These are phyloP conservation scores for Tricholoma hemisulphureum DNA, from an alignment of 768 basidiomycete genomes.

Conservation along the genomic window DNA sequence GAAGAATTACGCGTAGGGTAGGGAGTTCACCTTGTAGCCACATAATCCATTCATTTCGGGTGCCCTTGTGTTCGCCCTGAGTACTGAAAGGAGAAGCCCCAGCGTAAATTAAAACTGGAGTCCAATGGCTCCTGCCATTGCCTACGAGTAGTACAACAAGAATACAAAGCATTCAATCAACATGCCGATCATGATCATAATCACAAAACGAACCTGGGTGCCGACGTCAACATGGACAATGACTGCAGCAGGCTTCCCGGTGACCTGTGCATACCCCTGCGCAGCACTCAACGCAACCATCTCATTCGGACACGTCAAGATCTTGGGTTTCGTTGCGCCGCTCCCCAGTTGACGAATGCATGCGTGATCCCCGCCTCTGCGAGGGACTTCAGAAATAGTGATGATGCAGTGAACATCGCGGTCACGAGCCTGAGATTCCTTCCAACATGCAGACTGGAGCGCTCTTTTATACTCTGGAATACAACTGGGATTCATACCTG, in stretches of 20 bases:
- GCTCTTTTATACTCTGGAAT: no score
- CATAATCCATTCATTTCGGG: constrained; percentile 73
- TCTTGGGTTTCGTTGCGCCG: constrained; percentile 41
- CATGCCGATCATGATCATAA: no score
- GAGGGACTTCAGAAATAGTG: constrained; percentile 57
- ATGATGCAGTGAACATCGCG: constrained; percentile 53
- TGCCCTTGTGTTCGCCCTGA: constrained; percentile 56
- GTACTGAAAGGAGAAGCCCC: constrained; percentile 63
- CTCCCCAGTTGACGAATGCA: constrained; percentile 72
- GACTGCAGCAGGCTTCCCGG: constrained; percentile 66
- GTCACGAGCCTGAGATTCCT: not conserved
- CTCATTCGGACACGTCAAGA: constrained; percentile 73
- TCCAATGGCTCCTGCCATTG: constrained; percentile 63
- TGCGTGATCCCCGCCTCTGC: constrained; percentile 60
- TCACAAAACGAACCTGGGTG: constrained; percentile 47
- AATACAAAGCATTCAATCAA: no score
- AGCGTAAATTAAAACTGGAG: constrained; percentile 69
- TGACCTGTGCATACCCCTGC: constrained; percentile 67
- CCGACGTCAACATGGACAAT: constrained; percentile 76
- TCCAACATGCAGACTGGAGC: no score
- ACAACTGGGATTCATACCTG: no score
- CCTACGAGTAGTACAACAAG: no score
- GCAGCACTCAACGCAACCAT: constrained; percentile 75
- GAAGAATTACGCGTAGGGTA: no score
- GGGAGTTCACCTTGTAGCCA: constrained; percentile 57